Evolutionary conservation across 1,284 basidiomycete species (phyloP), one percentile per base, ranked within the genome.

Genomic region (Coriolopsis trogii): DNA sequence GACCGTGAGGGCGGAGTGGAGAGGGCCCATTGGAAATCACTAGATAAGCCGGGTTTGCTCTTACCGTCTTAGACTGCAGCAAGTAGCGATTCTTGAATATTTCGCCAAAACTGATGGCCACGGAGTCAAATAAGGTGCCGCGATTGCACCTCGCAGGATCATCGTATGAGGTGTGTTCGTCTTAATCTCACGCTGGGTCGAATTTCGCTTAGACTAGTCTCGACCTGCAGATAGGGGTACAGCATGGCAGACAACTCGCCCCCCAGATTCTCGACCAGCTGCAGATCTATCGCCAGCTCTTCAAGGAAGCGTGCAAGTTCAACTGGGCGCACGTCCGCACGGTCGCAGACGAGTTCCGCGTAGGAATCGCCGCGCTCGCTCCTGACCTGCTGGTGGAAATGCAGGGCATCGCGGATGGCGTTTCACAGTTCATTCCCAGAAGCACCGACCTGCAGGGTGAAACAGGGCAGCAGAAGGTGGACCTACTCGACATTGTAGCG

Each of bases 341-440:
- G 6, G 52, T 65, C 28, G 68, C 70, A 4, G 58, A 54, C 21
- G 56, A 62, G 38, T 72, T 66, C 52, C 51, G 58, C 18, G 47
- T 46, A 1, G 60, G 64, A 12, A 64, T 71, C 43, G 51, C 46
- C 16, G 45, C 41, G 18, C 62, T 69, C 20, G 62, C 63, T 3
- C 69, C 71, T 0, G 61, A 69, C 16, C 55, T 71, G 5, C 61
- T 68, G 3, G 60, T 66, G 21, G 71, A 72, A 55, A 71, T 73
- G 56, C 59, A 62, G 18, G 70, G 69, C 8, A 69, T 70, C 26
- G 68, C 66, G 1, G 65, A 67, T 34, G 70, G 70, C 23, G 42
- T 1, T 55, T 68, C 0, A 15, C 34, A 1, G 48, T 55, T n/a
- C n/a, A n/a, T n/a, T n/a, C n/a, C n/a, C 6, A 49, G 53, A 8